Percentiles rank a stretch among this genome's conserved stretches.
Evolutionary conservation across 2,329 filamentous ascomycete species (phyloP).

Genomic region (Pleomassaria siparia): DNA sequence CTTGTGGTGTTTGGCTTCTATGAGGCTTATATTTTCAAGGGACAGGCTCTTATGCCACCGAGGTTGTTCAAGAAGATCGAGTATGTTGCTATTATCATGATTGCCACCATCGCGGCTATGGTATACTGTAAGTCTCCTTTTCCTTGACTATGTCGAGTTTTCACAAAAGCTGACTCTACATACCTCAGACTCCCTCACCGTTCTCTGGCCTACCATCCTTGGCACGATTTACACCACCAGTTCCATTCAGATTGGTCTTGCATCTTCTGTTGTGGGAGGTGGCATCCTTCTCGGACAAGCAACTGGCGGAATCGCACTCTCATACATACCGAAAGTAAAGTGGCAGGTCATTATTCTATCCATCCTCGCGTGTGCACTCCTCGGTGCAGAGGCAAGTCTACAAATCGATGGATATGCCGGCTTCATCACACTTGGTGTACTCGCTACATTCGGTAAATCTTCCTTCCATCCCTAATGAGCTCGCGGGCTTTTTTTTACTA

Average conservation of each 20-base stretch:
- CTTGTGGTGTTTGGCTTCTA: slow-evolving; percentile 22
- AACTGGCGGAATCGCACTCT: slow-evolving; percentile 26
- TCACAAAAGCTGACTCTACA: neutral
- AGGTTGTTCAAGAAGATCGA: slow-evolving; percentile 36
- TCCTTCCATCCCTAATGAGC: neutral
- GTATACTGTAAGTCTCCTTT: slow-evolving; percentile 17
- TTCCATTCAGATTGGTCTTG: slow-evolving; percentile 28
- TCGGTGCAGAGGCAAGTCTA: slow-evolving; percentile 19
- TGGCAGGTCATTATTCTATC: slow-evolving; percentile 22
- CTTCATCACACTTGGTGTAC: slow-evolving; percentile 20
- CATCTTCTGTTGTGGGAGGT: slow-evolving; percentile 29
- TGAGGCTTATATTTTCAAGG: slow-evolving; percentile 32
- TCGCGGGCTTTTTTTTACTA: neutral
- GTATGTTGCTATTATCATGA: slow-evolving; percentile 27
- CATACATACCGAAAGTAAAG: slow-evolving; percentile 23
- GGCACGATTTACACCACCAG: slow-evolving; percentile 23
- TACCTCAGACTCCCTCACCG: slow-evolving; percentile 15
- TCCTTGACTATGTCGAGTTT: neutral
- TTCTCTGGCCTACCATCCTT: slow-evolving; percentile 37
- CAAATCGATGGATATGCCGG: slow-evolving; percentile 9
- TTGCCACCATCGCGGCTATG: slow-evolving; percentile 30
- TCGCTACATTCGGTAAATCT: slow-evolving; percentile 14
- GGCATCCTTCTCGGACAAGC: slow-evolving; percentile 34
- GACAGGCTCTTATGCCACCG: slow-evolving; percentile 35
- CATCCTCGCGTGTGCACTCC: slow-evolving; percentile 19